phyloP scores from a whole-genome alignment of 345 rosid species.

The Trapa incisa region DNA sequence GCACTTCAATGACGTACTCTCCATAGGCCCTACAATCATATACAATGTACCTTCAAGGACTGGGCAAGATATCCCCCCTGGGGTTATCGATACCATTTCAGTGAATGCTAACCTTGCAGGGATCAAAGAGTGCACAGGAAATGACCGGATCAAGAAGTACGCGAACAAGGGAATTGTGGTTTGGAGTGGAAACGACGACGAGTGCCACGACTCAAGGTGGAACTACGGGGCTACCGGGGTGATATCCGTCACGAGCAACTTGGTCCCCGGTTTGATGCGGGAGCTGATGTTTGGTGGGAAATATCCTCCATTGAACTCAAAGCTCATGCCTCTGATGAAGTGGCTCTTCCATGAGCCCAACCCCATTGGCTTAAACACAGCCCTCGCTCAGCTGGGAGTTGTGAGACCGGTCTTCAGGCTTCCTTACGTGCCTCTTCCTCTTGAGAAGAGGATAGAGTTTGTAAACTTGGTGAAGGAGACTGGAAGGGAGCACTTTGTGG shows the following conservation, averaged over 20 bases:
- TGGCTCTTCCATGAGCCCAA: conserved; percentile 77
- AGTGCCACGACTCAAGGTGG: conserved; percentile 85
- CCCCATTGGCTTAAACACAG: conserved; percentile 77
- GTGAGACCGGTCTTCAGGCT: conserved; percentile 68
- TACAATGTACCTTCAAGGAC: conserved; percentile 82
- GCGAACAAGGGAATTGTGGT: conserved; percentile 55
- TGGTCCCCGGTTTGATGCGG: conserved; percentile 56
- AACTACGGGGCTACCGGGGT: conserved; percentile 61
- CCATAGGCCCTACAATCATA: conserved; percentile 74
- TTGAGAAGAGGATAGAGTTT: conserved; percentile 47
- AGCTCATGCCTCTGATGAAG: conserved; percentile 58
- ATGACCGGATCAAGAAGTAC: conserved; percentile 50
- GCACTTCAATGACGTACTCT: conserved; percentile 61
- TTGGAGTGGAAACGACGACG: conserved; percentile 82
- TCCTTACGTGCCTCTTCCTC: conserved; percentile 69
- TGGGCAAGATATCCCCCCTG: conserved; percentile 67
- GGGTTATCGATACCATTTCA: conserved; percentile 42
- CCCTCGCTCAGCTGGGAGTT: conserved; percentile 80
- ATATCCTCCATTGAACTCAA: conserved; percentile 38
- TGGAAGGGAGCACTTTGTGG: conserved; percentile 68
- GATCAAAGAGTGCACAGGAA: conserved; percentile 65
- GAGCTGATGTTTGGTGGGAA: conserved; percentile 59
- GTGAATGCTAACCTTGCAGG: conserved; percentile 59
- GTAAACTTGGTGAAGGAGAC: conserved; percentile 54
- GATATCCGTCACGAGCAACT: conserved; percentile 65